Base-by-base conservation (phyloP, 2,329 filamentous ascomycete genomes). In the Parastagonospora nodorum region DNA sequence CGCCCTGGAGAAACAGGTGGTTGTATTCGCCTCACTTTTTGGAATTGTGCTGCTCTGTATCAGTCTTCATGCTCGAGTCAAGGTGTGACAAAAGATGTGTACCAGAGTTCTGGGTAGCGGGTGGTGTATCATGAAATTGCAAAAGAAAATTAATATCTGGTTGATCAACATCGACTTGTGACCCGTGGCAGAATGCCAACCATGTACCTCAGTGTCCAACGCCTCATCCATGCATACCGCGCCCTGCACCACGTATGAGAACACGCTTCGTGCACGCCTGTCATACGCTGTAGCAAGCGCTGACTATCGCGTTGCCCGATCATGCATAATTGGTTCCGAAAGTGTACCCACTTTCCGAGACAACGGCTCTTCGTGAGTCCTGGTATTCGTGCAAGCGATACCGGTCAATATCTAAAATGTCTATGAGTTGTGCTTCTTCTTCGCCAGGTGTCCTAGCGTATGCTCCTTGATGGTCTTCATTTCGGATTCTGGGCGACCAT, bases 401-500 rank as follows among this genome's bases (percentile, higher is more conserved):
- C 14, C 28, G 5, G 2, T 31, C 29, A 31, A 24, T n/a, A 35
- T 37, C 29, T 32, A 32, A 35, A 30, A 31, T 29, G 12, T 10
- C 53, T 39, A 68, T 28, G 62, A 62, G 38, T 64, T 65, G 19
- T 47, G 50, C 41, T 58, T 60, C 45, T 55, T 55, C 45, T 53
- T 60, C 19, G 54, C 59, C 31, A 60, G 37, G 48, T 73, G 70
- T 2, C 68, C 68, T 16, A 74, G 40, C 4, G 45, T 48, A 51
- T 74, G 72, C 39, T 71, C 68, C 15, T 69, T 72, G 2, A 65
- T 62, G 15, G 66, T 64, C 42, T 73, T 67, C 60, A 75, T 63
- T 40, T 78, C 66, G 7, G 67, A 61, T 53, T 77, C 74, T 9
- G 75, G 73, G 19, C 63, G 61, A 2, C 77, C 77, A 32, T 67